A percentile compares a stretch with the other conserved stretches of the same genome.
phyloP scores from a whole-genome alignment of 2,329 filamentous ascomycete species.

The Sporothrix globosa region DNA sequence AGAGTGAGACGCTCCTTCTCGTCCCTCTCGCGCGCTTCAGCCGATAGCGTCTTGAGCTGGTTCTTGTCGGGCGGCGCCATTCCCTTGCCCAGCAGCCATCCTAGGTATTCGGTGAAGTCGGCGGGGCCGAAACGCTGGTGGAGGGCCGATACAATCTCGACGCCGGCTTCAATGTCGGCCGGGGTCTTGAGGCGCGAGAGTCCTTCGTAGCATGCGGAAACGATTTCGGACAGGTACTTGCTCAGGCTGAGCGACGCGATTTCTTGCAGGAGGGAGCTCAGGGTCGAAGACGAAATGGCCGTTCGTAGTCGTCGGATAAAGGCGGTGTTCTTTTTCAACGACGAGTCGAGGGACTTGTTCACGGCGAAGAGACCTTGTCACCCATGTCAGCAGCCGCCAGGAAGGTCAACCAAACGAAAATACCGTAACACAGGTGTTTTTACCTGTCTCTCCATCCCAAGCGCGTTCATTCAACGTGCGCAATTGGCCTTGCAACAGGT shows the following conservation, averaged over 20 bases:
- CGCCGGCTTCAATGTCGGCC: slow-evolving; percentile 86
- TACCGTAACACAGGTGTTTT: no score
- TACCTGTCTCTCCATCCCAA: slow-evolving; percentile 89
- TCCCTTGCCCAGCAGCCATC: slow-evolving; percentile 89
- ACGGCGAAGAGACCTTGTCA: slow-evolving; percentile 73
- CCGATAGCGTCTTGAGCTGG: slow-evolving; percentile 73
- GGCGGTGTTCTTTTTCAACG: slow-evolving; percentile 95
- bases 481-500: slow-evolving; percentile 71
- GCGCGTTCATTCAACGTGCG: slow-evolving; percentile 83
- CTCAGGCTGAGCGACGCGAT: slow-evolving; percentile 87
- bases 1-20: slow-evolving; percentile 90
- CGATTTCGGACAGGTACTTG: slow-evolving; percentile 96
- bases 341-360: slow-evolving; percentile 82
- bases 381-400: not conserved
- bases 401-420: not conserved
- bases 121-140: slow-evolving; percentile 90
- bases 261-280: slow-evolving; percentile 84
- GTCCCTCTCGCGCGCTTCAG: slow-evolving; percentile 87
- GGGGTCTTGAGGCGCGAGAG: slow-evolving; percentile 88
- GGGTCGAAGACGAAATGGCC: slow-evolving; percentile 76
- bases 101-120: slow-evolving; percentile 89
- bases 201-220: slow-evolving; percentile 93
- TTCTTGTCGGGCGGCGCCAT: slow-evolving; percentile 89
- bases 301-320: slow-evolving; percentile 97
- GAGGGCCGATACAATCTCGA: slow-evolving; percentile 91